Conservation (phyloP, 1,284 basidiomycete genomes). For the Cryptococcus sp. region DNA sequence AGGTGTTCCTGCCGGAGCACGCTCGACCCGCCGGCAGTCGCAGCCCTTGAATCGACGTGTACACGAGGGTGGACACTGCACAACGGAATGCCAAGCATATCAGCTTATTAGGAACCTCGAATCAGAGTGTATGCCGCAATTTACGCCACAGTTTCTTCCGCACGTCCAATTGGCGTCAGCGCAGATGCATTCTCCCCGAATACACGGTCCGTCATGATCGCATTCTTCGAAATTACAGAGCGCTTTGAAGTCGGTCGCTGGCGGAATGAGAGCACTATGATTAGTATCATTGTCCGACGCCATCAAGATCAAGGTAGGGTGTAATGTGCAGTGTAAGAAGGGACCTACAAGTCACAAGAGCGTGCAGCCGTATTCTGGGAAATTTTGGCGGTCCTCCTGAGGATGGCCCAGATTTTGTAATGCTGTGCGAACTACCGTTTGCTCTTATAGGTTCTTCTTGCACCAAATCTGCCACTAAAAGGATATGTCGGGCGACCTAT, state of each 20-base stretch:
- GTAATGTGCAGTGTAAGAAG: neutral
- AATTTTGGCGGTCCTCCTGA: neutral
- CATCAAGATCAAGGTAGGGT: neutral
- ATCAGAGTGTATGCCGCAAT: neutral
- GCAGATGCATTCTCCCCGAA: conserved; percentile 8
- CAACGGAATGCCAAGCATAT: neutral
- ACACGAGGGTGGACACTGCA: conserved; percentile 9
- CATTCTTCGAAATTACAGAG: conserved; percentile 6
- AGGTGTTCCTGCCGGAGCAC: too few species aligned
- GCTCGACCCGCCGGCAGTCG: conserved; percentile 1
- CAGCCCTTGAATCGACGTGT: conserved; percentile 8
- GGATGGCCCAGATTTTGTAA: neutral
- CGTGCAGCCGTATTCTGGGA: neutral
- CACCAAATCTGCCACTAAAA: neutral
- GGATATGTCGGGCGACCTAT: neutral
- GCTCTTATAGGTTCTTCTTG: neutral
- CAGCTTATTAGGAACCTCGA: too few species aligned
- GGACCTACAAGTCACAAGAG: neutral
- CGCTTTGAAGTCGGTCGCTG: neutral
- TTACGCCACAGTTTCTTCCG: conserved; percentile 17
- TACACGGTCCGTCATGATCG: conserved; percentile 16
- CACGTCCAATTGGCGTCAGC: conserved; percentile 12
- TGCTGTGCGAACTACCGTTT: neutral
- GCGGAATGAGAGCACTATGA: neutral
- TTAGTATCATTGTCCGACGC: neutral